These are phyloP conservation scores for Rhodotorula paludigena DNA, from an alignment of 768 basidiomycete genomes.

Conservation along the genomic window DNA sequence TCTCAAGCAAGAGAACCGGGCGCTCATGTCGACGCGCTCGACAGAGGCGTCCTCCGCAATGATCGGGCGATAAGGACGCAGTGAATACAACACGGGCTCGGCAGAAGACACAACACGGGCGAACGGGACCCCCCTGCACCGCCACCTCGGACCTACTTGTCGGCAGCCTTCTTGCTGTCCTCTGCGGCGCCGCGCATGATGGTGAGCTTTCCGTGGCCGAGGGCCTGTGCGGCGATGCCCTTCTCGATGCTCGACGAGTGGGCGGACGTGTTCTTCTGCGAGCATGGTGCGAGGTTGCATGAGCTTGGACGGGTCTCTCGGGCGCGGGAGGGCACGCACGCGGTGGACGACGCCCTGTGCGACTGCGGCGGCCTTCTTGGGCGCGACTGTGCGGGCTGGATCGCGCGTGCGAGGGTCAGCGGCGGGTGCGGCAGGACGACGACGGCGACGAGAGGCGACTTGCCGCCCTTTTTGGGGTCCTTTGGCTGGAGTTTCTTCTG, in stretches of 20 bases:
- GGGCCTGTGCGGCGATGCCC: constrained; percentile 27
- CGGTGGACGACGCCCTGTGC: constrained; percentile 3
- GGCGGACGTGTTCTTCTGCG: constrained; percentile 29
- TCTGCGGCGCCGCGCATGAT: constrained; percentile 31
- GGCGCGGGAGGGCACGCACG: not conserved
- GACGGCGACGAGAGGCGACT: not conserved
- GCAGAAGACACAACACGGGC: not conserved
- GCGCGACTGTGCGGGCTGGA: constrained; percentile 20
- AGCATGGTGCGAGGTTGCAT: not conserved
- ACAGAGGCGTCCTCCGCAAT: too few relatives aligned
- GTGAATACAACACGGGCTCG: not conserved
- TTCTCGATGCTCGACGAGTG: constrained; percentile 31
- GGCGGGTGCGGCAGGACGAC: not conserved
- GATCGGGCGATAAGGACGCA: not conserved
- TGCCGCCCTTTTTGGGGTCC: constrained; percentile 33
- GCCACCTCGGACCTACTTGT: not conserved
- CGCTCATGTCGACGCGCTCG: too few relatives aligned
- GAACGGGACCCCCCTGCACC: not conserved
- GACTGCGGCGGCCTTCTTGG: constrained; percentile 24
- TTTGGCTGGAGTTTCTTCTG: constrained; percentile 30
- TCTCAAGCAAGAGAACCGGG: too few relatives aligned
- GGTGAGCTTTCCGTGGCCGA: constrained; percentile 34
- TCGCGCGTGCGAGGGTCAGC: not conserved
- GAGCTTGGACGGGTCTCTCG: not conserved
- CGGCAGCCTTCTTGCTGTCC: constrained; percentile 8